A percentile compares a stretch with the other conserved stretches of the same genome.
phyloP scores from a whole-genome alignment of 2,329 filamentous ascomycete genomes.

The Arthrobotrys sinensis region DNA sequence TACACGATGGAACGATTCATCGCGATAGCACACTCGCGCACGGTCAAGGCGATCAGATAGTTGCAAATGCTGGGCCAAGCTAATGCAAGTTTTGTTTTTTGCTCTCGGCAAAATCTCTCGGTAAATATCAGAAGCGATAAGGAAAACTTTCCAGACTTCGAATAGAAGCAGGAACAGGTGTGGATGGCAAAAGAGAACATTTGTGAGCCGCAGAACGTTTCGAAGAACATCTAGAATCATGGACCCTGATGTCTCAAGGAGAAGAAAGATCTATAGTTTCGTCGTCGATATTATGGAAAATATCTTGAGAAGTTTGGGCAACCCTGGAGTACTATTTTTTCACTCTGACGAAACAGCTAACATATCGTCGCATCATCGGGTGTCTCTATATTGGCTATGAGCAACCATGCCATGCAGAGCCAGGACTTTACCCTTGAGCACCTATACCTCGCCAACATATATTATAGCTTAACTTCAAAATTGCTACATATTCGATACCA shows the following conservation, averaged over 20 bases:
- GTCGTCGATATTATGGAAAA: background rate
- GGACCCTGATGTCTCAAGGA: conserved; percentile 23
- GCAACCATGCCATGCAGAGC: conserved; percentile 46
- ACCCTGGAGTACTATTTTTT: background rate
- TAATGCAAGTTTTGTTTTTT: conserved; percentile 33
- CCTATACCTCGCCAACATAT: conserved; percentile 37
- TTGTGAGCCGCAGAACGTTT: conserved; percentile 24
- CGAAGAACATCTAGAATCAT: conserved; percentile 26
- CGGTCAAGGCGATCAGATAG: conserved; percentile 33
- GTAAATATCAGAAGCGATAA: conserved; percentile 35
- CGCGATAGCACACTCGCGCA: conserved; percentile 40
- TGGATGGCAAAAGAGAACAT: background rate
- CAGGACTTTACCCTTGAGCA: conserved; percentile 32
- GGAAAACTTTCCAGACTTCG: conserved; percentile 7
- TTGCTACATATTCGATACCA: conserved; percentile 43
- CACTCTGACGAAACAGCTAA: conserved; percentile 14
- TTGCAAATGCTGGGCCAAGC: conserved; percentile 21
- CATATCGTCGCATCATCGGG: conserved; percentile 47
- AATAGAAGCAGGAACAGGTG: background rate
- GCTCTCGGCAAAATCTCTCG: conserved; percentile 42
- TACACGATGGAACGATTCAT: conserved; percentile 35
- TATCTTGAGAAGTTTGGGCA: conserved; percentile 7
- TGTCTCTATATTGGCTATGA: conserved; percentile 35
- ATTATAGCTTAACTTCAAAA: conserved; percentile 37
- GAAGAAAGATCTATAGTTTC: conserved; percentile 11